Evolutionary conservation across 2,329 filamentous ascomycete species (phyloP).

Genomic region (Penicillium concentricum): DNA sequence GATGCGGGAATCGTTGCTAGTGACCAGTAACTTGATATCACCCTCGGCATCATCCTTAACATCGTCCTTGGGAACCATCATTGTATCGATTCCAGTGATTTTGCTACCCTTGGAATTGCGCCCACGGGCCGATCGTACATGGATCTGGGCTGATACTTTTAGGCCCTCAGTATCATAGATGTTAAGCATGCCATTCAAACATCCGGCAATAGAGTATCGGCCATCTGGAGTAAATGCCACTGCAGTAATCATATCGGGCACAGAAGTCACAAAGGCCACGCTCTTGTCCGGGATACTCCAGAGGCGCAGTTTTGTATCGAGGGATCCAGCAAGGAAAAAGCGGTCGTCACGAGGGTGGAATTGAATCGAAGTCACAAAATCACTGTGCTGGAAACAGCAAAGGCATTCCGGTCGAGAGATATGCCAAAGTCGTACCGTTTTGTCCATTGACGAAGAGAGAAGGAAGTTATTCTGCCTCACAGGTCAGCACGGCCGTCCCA

Average conservation of each 20-base stretch:
- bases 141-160: slow-evolving; percentile 79
- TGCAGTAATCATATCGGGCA: slow-evolving; percentile 87
- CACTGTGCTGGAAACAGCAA: slow-evolving; percentile 90
- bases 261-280: slow-evolving; percentile 76
- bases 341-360: slow-evolving; percentile 95
- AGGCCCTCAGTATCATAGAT: slow-evolving; percentile 93
- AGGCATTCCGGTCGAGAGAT: slow-evolving; percentile 80
- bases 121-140: slow-evolving; percentile 87
- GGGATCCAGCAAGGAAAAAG: slow-evolving; percentile 91
- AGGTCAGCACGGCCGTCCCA: not conserved
- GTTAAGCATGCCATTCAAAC: slow-evolving; percentile 78
- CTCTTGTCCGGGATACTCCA: slow-evolving; percentile 97
- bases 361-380: slow-evolving; percentile 90
- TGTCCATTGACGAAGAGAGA: slow-evolving; percentile 95
- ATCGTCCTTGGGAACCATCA: slow-evolving; percentile 57
- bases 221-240: slow-evolving; percentile 93
- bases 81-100: slow-evolving; percentile 88
- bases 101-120: slow-evolving; percentile 97
- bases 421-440: slow-evolving; percentile 94
- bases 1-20: slow-evolving; percentile 91
- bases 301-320: slow-evolving; percentile 81
- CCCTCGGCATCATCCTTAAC: slow-evolving; percentile 56
- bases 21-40: slow-evolving; percentile 81
- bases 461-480: slow-evolving; percentile 77
- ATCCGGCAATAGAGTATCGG: slow-evolving; percentile 82